These are phyloP conservation scores for Trichoderma sp. DNA, from an alignment of 2,329 filamentous ascomycete genomes.

Conservation along the genomic window DNA sequence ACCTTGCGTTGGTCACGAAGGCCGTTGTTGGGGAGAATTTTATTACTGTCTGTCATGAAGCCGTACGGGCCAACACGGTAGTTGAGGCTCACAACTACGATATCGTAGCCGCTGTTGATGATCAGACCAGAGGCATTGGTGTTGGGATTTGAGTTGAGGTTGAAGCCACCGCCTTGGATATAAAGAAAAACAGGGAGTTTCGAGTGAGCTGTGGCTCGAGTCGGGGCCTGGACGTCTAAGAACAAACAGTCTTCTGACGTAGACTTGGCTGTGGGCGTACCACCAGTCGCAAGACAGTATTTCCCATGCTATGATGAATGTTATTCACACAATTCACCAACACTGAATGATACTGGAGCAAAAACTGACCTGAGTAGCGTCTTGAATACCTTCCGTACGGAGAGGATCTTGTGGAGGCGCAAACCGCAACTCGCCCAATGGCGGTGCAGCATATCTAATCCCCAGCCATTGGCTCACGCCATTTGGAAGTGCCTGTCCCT, in stretches of 20 bases:
- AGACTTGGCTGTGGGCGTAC: slow-evolving; percentile 27
- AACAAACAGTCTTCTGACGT: slow-evolving; percentile 67
- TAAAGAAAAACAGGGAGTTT: slow-evolving; percentile 63
- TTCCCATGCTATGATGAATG: slow-evolving; percentile 9
- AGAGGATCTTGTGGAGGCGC: slow-evolving; percentile 63
- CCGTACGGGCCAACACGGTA: slow-evolving; percentile 75
- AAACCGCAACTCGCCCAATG: slow-evolving; percentile 65
- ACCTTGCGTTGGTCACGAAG: slow-evolving; percentile 68
- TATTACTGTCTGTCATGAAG: slow-evolving; percentile 62
- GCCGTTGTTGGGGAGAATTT: slow-evolving; percentile 63
- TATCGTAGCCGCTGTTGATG: slow-evolving; percentile 55
- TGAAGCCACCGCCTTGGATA: slow-evolving; percentile 62
- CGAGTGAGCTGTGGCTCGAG: slow-evolving; percentile 45
- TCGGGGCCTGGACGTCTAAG: slow-evolving; percentile 62
- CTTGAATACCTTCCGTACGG: slow-evolving; percentile 42
- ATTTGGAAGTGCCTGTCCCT: slow-evolving; percentile 52
- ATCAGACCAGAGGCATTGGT: slow-evolving; percentile 60
- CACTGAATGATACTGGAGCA: not conserved
- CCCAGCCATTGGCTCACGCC: slow-evolving; percentile 71
- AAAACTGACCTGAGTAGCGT: slow-evolving; percentile 52
- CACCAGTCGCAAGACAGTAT: slow-evolving; percentile 33
- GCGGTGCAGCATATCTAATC: slow-evolving; percentile 70
- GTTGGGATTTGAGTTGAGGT: slow-evolving; percentile 46
- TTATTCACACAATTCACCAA: not conserved
- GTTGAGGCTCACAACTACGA: slow-evolving; percentile 71